phyloP scores from a whole-genome alignment of 441 rosid genomes.

The Corymbia calophylla region DNA sequence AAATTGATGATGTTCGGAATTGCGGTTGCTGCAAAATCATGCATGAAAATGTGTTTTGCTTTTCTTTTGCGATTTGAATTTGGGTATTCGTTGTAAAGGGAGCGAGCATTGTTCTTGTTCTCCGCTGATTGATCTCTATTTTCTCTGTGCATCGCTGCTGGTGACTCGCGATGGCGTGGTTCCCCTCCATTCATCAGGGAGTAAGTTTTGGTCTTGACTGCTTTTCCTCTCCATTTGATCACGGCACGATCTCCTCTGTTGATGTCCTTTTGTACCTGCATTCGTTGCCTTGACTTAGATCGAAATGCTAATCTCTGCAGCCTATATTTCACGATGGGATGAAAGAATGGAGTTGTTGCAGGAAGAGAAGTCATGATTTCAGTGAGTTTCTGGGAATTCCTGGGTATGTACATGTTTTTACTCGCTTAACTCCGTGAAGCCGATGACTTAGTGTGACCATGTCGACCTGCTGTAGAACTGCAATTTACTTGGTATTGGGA shows the following conservation, averaged over 20 bases:
- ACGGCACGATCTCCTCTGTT: neutral
- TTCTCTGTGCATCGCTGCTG: slow-evolving; percentile 21
- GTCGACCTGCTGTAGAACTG: neutral
- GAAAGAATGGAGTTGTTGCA: slow-evolving; percentile 99
- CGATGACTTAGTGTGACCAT: neutral
- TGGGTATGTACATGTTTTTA: slow-evolving; percentile 38
- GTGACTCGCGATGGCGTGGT: slow-evolving; percentile 7
- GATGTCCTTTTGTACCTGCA: neutral
- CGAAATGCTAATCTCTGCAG: slow-evolving; percentile 27
- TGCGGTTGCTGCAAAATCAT: neutral
- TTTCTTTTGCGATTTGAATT: neutral
- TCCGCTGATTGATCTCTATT: slow-evolving; percentile 16
- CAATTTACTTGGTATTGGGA: neutral
- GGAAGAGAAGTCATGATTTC: slow-evolving; percentile 89
- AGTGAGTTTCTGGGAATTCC: slow-evolving; percentile 77
- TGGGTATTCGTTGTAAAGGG: neutral
- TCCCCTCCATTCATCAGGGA: slow-evolving; percentile 38
- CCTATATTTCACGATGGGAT: slow-evolving; percentile 90
- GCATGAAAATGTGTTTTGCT: neutral
- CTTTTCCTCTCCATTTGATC: neutral
- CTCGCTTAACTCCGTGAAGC: neutral
- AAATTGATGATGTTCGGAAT: neutral
- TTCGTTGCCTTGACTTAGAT: neutral
- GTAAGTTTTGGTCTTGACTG: slow-evolving; percentile 34
- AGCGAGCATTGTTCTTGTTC: neutral